Conservation (phyloP, 2,329 filamentous ascomycete species). For the Arthrobotrys entomopaga region DNA sequence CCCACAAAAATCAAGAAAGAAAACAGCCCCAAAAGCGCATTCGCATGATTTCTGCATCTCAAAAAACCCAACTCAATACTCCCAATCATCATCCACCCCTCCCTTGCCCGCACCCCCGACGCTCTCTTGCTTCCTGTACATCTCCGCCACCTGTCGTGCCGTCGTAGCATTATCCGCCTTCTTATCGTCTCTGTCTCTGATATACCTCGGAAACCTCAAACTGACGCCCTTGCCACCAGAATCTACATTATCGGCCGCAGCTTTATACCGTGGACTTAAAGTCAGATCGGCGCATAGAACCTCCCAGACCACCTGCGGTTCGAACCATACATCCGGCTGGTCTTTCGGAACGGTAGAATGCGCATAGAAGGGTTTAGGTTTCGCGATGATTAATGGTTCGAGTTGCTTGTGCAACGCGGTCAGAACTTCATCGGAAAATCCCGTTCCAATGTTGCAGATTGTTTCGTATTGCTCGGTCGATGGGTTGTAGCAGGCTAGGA, state of each 20-base stretch:
- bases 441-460: constrained; percentile 97
- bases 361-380: constrained; percentile 91
- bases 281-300: constrained; percentile 97
- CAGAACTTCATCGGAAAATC: constrained; percentile 94
- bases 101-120: constrained; percentile 70
- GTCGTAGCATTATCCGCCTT: constrained; percentile 90
- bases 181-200: constrained; percentile 92
- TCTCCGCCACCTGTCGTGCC: constrained; percentile 87
- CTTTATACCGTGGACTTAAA: constrained; percentile 89
- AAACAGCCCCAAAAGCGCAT: not conserved
- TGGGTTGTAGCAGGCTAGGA: constrained; percentile 91
- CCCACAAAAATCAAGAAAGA: not conserved
- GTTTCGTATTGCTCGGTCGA: constrained; percentile 86
- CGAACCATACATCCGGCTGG: constrained; percentile 98
- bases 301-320: constrained; percentile 94
- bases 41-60: constrained; percentile 7
- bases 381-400: constrained; percentile 81
- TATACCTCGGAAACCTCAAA: constrained; percentile 90
- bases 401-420: constrained; percentile 83
- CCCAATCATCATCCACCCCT: constrained; percentile 94
- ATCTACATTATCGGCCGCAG: constrained; percentile 77
- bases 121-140: constrained; percentile 95
- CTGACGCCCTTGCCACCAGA: constrained; percentile 79
- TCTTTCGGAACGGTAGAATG: constrained; percentile 87
- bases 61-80: constrained; percentile 72